Percentiles rank a stretch among this genome's conserved stretches.
phyloP scores from a whole-genome alignment of 257 asterid species.

The Linaria vulgaris region DNA sequence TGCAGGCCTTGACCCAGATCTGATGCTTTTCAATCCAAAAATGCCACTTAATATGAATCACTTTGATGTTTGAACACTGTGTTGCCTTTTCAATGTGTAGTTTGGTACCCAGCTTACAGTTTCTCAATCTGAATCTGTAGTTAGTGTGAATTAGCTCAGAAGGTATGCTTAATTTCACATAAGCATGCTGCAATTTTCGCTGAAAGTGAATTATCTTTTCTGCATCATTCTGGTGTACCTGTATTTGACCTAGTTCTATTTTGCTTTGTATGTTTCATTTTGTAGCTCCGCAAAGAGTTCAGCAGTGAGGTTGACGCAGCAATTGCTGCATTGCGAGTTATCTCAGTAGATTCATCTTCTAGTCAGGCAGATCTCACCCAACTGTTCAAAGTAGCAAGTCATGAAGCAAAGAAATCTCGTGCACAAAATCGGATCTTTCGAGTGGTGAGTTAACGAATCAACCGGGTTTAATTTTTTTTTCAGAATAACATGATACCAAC shows the following conservation, averaged over 20 bases:
- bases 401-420: constrained; percentile 91
- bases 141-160: not conserved
- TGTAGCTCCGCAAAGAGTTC: constrained; percentile 84
- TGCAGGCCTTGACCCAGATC: not conserved
- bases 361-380: constrained; percentile 78
- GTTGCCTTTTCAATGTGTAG: not conserved
- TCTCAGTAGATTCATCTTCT: constrained; percentile 62
- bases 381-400: constrained; percentile 76
- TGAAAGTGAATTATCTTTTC: not conserved
- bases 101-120: not conserved
- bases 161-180: not conserved
- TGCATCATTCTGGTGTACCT: constrained; percentile 9
- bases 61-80: not conserved
- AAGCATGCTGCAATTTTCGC: not conserved
- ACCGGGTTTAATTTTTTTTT: constrained; percentile 2
- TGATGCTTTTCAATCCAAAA: not conserved
- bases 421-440: constrained; percentile 77
- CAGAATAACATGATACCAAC: not conserved
- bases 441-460: constrained; percentile 63
- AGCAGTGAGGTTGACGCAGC: constrained; percentile 74
- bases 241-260: constrained; percentile 18
- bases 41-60: not conserved
- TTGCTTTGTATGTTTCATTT: constrained; percentile 25
- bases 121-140: constrained; percentile 10
- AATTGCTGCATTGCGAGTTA: constrained; percentile 55